Evolutionary conservation across 2,329 filamentous ascomycete species (phyloP), one percentile per base, ranked within the genome.

Genomic region (Botryotinia calthae): DNA sequence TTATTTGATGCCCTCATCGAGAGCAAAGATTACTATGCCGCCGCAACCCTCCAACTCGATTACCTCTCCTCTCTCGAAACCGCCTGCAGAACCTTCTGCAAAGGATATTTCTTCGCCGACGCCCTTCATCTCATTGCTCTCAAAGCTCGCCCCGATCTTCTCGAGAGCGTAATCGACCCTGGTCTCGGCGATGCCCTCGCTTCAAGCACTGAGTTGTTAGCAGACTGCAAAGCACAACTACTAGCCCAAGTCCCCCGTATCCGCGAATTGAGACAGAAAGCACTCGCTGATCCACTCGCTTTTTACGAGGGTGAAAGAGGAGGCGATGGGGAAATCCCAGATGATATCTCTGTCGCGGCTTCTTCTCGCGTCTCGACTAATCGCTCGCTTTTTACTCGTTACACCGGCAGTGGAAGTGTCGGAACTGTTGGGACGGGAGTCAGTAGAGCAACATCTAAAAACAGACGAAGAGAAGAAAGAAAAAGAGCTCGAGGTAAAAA

Each of bases 401-500:
- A 98, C 83, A 97, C 94, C 0, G 91, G 93, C 73, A 91, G 91
- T 74, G 78, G 73, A 2, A 77, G 77, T 63, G 74, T 76, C 25
- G 76, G 90, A 34, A 94, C 93, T 31, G 86, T 89, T 2, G 91
- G 90, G 31, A 95, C 92, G 20, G 89, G 90, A 44, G 90, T 92
- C 3, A 93, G 90, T 67, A 88, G 94, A 20, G 92, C 92, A 73
- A 97, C 94, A 58, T 92, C 89, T 80, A 97, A 96, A 85, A 98
- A 97, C 80, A 90, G 94, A 70, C 87, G 91, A 37, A 87, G 94
- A 31, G 96, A 99, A 82, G 96, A 99, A 85, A 90, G 97, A 82
- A 99, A 99, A 87, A 90, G 95, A 25, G 96, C 96, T 0, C 86
- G 94, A 12, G 96, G 96, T 37, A 95, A 97, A 82, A 98, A 98